Base-by-base conservation (phyloP, 2,329 filamentous ascomycete species). In the Nigrospora oryzae region DNA sequence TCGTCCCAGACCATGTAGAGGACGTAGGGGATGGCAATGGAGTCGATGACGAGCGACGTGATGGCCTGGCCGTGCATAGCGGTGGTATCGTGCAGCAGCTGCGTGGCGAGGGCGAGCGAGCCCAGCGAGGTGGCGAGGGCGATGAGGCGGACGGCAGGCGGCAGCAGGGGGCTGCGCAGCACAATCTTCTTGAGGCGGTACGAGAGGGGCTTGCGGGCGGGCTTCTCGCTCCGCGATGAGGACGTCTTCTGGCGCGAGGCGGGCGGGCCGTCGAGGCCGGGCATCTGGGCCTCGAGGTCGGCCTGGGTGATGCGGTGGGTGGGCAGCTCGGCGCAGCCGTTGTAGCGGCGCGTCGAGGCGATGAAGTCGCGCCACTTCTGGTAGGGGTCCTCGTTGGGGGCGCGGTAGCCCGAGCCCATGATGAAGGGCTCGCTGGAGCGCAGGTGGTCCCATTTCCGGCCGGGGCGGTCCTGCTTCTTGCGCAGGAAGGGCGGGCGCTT, bases 1-100 rank as follows among this genome's bases (percentile, higher is more conserved):
- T 98, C 93, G 60, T 98, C 93, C 68, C 84, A 95, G 19, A 90
- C 94, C 68, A 97, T 93, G 67, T 95, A 97, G 40, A 86, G 69
- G 45, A 94, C 84, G 65, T 97, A 98, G 3, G 91, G 81, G 47
- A 97, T 76, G 3, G 93, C 91, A 13, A 97, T 76, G 7, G 84
- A 81, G 64, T 97, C 91, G 35, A 98, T 86, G 33, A 88, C 79
- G 44, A 97, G 84, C 30, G 91, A 91, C 68, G 97, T 89, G 47
- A 89, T 78, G 8, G 89, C 86, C 42, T 93, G 94, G 35, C 39
- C 57, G 47, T 23, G 70, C 63, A 44, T 82, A 75, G 44, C 79
- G 65, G 11, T 14, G 2, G 15, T 28, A n/a, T 36, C 44, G 19
- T 32, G 14, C 7, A 44, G 42, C 5, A 33, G n/a, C 36, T 81